phyloP scores from a whole-genome alignment of 139 green algal species.

The Haematococcus sp. region DNA sequence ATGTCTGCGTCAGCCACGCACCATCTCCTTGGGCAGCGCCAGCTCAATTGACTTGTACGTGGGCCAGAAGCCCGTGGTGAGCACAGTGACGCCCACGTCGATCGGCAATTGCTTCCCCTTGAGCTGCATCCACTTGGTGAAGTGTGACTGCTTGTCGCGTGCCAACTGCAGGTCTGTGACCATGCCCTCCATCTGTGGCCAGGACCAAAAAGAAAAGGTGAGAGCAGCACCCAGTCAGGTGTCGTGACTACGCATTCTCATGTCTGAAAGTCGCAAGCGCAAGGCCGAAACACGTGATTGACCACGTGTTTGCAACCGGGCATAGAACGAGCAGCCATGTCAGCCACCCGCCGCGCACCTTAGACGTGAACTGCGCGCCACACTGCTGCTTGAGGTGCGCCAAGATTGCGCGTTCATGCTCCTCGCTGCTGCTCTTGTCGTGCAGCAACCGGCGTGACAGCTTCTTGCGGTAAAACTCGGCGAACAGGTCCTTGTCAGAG shows the following conservation, averaged over 20 bases:
- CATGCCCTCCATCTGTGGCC: constrained; percentile 94
- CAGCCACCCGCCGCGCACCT: constrained; percentile 55
- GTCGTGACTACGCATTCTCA: not conserved
- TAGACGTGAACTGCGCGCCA: constrained; percentile 92
- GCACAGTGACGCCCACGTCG: constrained; percentile 89
- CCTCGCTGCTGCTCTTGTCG: constrained; percentile 84
- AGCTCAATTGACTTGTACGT: constrained; percentile 87
- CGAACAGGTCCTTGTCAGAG: constrained; percentile 50
- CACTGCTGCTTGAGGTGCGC: constrained; percentile 98
- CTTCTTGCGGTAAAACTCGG: constrained; percentile 97
- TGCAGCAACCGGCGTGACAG: constrained; percentile 78
- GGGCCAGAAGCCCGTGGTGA: constrained; percentile 80
- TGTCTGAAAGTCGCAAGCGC: not conserved
- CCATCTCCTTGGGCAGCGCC: constrained; percentile 89
- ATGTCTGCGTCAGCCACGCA: no score
- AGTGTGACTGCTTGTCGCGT: constrained; percentile 84
- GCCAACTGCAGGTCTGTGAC: constrained; percentile 89
- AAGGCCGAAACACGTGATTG: not conserved
- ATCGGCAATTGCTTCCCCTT: constrained; percentile 52
- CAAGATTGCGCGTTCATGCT: constrained; percentile 94
- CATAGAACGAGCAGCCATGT: no score
- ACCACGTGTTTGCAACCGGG: no score
- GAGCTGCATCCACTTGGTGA: constrained; percentile 72
- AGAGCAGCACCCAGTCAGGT: not conserved
- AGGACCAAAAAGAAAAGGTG: not conserved